A percentile compares a stretch with the other conserved stretches of the same genome.
These are phyloP conservation scores for Xylaria palmicola DNA, from an alignment of 495 filamentous ascomycete genomes.

Conservation along the genomic window DNA sequence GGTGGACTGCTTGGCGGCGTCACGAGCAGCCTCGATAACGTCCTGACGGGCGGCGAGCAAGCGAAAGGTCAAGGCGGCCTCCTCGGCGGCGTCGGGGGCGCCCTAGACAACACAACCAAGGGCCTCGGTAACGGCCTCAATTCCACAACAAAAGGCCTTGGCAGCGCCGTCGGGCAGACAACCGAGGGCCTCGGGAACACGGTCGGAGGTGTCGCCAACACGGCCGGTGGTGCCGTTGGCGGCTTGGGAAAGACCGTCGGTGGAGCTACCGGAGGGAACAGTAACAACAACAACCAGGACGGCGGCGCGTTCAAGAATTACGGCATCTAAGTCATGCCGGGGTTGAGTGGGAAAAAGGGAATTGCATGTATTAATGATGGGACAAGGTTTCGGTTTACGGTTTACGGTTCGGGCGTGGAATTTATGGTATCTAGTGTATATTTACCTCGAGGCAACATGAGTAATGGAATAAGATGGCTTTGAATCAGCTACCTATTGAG, in stretches of 20 bases:
- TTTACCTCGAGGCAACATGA: too few species aligned
- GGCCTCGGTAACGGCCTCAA: conserved; percentile 37
- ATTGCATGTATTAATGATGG: background rate
- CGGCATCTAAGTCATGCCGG: conserved; percentile 21
- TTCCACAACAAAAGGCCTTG: conserved; percentile 34
- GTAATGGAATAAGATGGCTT: background rate
- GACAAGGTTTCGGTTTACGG: background rate
- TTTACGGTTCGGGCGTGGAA: background rate
- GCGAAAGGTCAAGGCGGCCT: conserved; percentile 43
- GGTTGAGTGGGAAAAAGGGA: background rate
- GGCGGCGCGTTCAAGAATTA: conserved; percentile 28
- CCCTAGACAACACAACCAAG: conserved; percentile 33
- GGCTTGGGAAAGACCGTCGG: conserved; percentile 15
- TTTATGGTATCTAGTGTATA: background rate
- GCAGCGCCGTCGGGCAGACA: conserved; percentile 36
- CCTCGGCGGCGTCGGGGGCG: conserved; percentile 33
- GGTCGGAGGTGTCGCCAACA: conserved; percentile 25
- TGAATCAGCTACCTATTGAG: too few species aligned
- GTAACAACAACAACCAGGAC: conserved; percentile 15
- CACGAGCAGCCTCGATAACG: conserved; percentile 39
- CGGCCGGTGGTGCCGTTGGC: conserved; percentile 25
- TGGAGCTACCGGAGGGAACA: conserved; percentile 19
- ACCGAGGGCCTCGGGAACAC: conserved; percentile 35
- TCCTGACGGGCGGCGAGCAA: conserved; percentile 42
- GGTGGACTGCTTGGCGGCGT: conserved; percentile 41